These are phyloP conservation scores for Oryza coarctata DNA, from an alignment of 176 grass and related monocot species.

Conservation along the genomic window DNA sequence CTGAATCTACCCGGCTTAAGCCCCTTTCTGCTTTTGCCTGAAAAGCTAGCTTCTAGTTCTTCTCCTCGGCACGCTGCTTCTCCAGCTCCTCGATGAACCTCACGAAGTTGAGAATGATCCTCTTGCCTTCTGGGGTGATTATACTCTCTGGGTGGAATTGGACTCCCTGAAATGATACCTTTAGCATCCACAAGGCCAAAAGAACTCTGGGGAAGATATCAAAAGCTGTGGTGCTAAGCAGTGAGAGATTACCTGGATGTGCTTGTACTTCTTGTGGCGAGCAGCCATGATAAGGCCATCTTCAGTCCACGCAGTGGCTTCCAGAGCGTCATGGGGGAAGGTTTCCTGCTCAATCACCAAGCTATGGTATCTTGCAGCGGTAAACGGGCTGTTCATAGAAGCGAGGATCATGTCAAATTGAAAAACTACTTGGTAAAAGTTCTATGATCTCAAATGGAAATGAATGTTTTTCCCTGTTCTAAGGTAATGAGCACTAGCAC, in stretches of 20 bases:
- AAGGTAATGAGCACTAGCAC: not conserved
- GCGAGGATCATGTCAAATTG: constrained; percentile 4
- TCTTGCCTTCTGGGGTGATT: constrained; percentile 85
- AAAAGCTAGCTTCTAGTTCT: constrained; percentile 15
- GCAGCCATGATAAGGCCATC: constrained; percentile 92
- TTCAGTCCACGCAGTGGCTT: constrained; percentile 84
- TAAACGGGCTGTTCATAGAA: constrained; percentile 74
- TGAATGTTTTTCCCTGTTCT: not conserved
- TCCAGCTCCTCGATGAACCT: constrained; percentile 57
- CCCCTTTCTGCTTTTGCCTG: not conserved
- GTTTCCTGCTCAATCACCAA: constrained; percentile 87
- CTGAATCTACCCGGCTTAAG: not conserved
- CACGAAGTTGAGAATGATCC: constrained; percentile 74
- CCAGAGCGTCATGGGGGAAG: constrained; percentile 75
- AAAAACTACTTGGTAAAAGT: not conserved
- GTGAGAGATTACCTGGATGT: constrained; percentile 62
- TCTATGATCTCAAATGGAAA: not conserved
- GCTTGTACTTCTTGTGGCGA: constrained; percentile 75
- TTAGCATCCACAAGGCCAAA: not conserved
- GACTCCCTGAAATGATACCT: constrained; percentile 59
- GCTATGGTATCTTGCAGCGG: constrained; percentile 86
- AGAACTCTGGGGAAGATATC: not conserved
- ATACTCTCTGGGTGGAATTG: constrained; percentile 98
- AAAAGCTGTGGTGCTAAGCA: not conserved
- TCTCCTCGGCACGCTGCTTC: constrained; percentile 31